phyloP scores from a whole-genome alignment of 257 asterid species.

The Leptodermis oblonga region DNA sequence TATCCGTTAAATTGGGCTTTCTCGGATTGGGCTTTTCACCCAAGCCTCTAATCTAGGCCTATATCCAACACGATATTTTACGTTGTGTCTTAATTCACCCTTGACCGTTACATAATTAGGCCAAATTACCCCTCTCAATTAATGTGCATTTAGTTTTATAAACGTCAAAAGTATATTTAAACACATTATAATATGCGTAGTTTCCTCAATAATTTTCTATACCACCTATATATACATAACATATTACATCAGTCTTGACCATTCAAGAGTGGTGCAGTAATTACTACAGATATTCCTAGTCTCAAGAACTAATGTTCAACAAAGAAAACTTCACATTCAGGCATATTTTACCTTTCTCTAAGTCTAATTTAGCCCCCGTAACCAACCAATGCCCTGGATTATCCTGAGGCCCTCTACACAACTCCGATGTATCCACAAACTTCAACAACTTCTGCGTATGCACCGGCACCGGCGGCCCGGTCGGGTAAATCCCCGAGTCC shows the following conservation, averaged over 20 bases:
- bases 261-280: background rate
- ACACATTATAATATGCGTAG: too few relatives aligned
- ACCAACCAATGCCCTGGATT: conserved; percentile 93
- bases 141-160: too few relatives aligned
- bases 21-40: too few relatives aligned
- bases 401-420: conserved; percentile 74
- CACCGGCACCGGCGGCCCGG: conserved; percentile 63
- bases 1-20: too few relatives aligned
- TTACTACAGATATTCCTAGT: background rate
- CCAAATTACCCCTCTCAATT: too few relatives aligned
- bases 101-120: too few relatives aligned
- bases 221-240: background rate
- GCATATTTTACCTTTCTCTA: conserved; percentile 76
- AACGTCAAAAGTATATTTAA: too few relatives aligned
- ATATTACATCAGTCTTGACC: background rate
- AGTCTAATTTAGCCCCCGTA: conserved; percentile 73
- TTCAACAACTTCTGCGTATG: conserved; percentile 52
- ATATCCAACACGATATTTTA: too few relatives aligned
- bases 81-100: too few relatives aligned
- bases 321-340: conserved; percentile 72
- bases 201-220: too few relatives aligned
- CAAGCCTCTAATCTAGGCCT: too few relatives aligned
- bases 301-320: conserved; percentile 36
- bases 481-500: conserved; percentile 73
- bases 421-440: conserved; percentile 61